A percentile compares a stretch with the other conserved stretches of the same genome.
These are phyloP conservation scores for Postia placenta DNA, from an alignment of 768 basidiomycete genomes.

Conservation along the genomic window DNA sequence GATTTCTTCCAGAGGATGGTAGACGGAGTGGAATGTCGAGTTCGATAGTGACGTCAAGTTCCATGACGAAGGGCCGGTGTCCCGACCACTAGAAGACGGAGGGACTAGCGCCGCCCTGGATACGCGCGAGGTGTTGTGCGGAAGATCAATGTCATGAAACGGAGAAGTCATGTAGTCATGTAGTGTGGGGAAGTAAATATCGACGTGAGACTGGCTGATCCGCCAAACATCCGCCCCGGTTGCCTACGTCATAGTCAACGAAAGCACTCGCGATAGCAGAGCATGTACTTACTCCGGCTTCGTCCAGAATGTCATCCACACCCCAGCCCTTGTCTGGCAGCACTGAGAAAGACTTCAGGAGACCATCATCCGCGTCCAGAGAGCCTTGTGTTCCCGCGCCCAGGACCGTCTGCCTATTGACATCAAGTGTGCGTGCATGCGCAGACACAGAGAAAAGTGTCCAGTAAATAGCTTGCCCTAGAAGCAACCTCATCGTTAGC, in stretches of 20 bases:
- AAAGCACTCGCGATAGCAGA: neutral
- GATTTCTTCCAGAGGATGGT: constrained; percentile 54
- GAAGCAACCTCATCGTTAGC: neutral
- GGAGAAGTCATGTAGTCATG: constrained; percentile 12
- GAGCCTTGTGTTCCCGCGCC: neutral
- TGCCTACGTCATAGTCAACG: constrained; percentile 24
- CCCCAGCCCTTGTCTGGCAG: neutral
- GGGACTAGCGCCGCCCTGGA: neutral
- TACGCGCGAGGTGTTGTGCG: constrained; percentile 16
- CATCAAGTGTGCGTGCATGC: neutral
- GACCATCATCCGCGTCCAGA: neutral
- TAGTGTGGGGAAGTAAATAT: constrained; percentile 38
- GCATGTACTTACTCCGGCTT: constrained; percentile 5
- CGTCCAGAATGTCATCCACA: constrained; percentile 2
- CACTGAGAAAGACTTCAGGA: neutral
- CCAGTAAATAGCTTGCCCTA: neutral
- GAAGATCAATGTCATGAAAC: constrained; percentile 12
- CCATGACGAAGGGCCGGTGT: constrained; percentile 9
- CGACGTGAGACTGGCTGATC: constrained; percentile 36
- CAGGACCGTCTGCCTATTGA: neutral
- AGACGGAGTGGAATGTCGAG: constrained; percentile 35
- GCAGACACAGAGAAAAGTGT: neutral
- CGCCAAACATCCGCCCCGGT: constrained; percentile 50
- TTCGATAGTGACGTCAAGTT: constrained; percentile 22
- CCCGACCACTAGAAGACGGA: neutral